phyloP scores from a whole-genome alignment of 305 asterid genomes.

The Galium porrigens region DNA sequence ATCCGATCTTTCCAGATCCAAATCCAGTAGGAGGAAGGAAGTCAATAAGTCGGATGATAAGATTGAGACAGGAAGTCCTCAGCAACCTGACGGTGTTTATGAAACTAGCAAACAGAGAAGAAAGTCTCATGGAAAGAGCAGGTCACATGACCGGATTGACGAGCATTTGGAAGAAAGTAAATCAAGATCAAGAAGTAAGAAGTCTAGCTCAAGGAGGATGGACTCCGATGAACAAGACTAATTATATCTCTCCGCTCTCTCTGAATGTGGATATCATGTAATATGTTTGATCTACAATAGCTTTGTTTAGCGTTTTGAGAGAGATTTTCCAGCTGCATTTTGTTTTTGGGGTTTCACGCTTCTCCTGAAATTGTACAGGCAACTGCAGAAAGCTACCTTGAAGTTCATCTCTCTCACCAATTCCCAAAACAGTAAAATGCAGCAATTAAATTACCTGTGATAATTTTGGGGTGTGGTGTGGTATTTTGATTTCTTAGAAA shows the following conservation, averaged over 20 bases:
- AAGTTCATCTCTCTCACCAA: neutral
- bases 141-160: constrained; percentile 1
- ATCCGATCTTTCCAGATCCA: constrained; percentile 21
- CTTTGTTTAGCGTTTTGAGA: neutral
- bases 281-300: neutral
- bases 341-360: neutral
- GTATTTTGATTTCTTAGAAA: too few relatives aligned
- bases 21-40: constrained; percentile 16
- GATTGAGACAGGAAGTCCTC: constrained; percentile 32
- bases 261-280: neutral
- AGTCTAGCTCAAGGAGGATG: constrained; percentile 9
- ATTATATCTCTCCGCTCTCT: neutral
- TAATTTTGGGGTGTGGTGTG: too few relatives aligned
- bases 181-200: neutral
- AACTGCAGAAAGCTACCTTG: neutral
- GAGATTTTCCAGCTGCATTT: neutral
- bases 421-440: too few relatives aligned
- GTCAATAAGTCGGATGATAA: constrained; percentile 18
- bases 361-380: neutral
- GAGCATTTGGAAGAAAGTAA: constrained; percentile 7
- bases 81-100: constrained; percentile 33
- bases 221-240: constrained; percentile 2
- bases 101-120: constrained; percentile 10
- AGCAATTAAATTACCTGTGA: too few relatives aligned
- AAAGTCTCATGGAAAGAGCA: constrained; percentile 10